Conservation (phyloP, 208 protist genomes). For the Leishmania aethiopica region DNA sequence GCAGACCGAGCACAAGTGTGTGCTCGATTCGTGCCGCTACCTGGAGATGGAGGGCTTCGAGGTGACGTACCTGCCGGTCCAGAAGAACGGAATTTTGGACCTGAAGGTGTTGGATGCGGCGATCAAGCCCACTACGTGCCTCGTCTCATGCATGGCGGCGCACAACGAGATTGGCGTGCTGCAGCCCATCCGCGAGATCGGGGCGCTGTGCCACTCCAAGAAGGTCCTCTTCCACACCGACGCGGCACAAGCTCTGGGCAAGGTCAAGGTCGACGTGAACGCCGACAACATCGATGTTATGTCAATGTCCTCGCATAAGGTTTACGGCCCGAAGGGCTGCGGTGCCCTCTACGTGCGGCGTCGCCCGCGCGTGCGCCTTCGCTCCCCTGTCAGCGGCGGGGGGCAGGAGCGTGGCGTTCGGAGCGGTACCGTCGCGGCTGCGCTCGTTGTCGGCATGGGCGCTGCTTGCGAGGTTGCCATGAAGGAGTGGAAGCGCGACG, state of each 20-base stretch:
- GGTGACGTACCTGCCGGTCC: conserved; percentile 98
- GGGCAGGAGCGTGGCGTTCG: conserved; percentile 98
- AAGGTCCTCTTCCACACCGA: conserved; percentile 99
- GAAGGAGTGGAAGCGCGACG: conserved; percentile 96
- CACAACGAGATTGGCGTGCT: conserved; percentile 99
- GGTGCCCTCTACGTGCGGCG: conserved; percentile 90
- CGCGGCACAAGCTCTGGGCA: conserved; percentile 97
- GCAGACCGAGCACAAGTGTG: conserved; percentile 99
- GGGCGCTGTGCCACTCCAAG: conserved; percentile 93
- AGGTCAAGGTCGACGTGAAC: conserved; percentile 98
- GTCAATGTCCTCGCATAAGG: conserved; percentile 98
- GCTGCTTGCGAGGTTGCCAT: conserved; percentile 90
- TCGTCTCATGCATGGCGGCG: conserved; percentile 98
- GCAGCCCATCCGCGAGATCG: conserved; percentile 97
- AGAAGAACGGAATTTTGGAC: conserved; percentile 97
- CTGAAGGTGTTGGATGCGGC: conserved; percentile 91
- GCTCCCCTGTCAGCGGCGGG: conserved; percentile 97
- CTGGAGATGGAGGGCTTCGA: conserved; percentile 96
- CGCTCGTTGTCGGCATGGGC: conserved; percentile 95
- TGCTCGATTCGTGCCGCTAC: conserved; percentile 98
- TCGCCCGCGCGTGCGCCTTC: conserved; percentile 96
- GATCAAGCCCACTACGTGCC: conserved; percentile 94
- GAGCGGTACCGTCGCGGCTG: conserved; percentile 94
- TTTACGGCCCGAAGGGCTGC: conserved; percentile 98
- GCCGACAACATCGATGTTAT: conserved; percentile 97